A percentile compares a stretch with the other conserved stretches of the same genome.
Conservation (phyloP, 495 filamentous ascomycete species). For the Cladorrhinum samala region DNA sequence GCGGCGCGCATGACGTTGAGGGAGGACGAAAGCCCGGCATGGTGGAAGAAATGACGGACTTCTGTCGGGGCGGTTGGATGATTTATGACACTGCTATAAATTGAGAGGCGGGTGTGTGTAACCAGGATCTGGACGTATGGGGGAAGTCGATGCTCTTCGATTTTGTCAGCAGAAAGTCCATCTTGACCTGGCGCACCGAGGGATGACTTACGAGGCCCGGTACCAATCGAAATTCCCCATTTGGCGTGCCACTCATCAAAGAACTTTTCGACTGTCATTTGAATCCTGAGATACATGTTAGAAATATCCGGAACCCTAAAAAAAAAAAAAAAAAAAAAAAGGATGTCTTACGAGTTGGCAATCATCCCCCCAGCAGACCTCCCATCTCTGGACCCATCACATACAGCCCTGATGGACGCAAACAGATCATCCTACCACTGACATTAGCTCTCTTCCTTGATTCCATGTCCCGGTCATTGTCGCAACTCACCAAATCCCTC, state of each 20-base stretch:
- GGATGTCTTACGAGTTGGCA: slow-evolving; percentile 46
- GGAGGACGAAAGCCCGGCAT: slow-evolving; percentile 61
- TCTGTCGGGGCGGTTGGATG: slow-evolving; percentile 63
- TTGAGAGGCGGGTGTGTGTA: slow-evolving; percentile 64
- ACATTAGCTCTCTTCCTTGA: slow-evolving; percentile 6
- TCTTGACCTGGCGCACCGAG: no score
- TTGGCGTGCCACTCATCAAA: slow-evolving; percentile 56
- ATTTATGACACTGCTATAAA: slow-evolving; percentile 69
- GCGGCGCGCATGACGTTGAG: slow-evolving; percentile 68
- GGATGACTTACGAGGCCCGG: slow-evolving; percentile 41
- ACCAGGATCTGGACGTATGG: slow-evolving; percentile 71
- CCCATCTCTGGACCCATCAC: slow-evolving; percentile 47
- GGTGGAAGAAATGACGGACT: slow-evolving; percentile 65
- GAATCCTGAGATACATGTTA: slow-evolving; percentile 38
- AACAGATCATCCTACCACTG: slow-evolving; percentile 54
- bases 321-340: background rate
- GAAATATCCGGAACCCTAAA: no score
- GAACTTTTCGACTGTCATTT: slow-evolving; percentile 55
- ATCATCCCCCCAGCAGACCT: slow-evolving; percentile 46
- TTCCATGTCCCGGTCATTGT: no score
- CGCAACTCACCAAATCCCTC: slow-evolving; percentile 55
- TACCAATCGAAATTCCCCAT: slow-evolving; percentile 55
- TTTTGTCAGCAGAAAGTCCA: background rate
- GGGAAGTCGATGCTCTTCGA: slow-evolving; percentile 52
- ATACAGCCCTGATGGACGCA: slow-evolving; percentile 52